phyloP scores from a whole-genome alignment of 331 rosid species.

The Dryas integrifolia region DNA sequence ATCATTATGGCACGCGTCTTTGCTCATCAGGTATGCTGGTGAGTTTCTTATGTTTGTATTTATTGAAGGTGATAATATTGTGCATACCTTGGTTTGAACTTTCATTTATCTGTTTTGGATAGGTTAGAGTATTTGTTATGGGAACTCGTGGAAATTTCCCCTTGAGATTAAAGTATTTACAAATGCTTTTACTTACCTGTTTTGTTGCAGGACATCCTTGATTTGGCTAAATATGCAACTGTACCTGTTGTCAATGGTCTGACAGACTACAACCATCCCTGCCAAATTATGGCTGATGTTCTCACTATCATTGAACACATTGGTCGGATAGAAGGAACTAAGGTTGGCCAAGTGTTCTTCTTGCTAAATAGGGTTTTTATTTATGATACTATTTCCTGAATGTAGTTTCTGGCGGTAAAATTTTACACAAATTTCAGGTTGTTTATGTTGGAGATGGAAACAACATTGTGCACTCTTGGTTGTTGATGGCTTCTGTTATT shows the following conservation, averaged over 20 bases:
- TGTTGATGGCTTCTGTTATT: slow-evolving; percentile 78
- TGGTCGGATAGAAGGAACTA: slow-evolving; percentile 84
- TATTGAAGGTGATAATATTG: background rate
- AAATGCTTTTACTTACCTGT: background rate
- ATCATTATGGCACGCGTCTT: slow-evolving; percentile 96
- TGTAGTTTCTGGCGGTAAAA: background rate
- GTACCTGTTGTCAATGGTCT: slow-evolving; percentile 94
- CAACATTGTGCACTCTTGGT: slow-evolving; percentile 95
- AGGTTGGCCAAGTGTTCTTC: slow-evolving; percentile 49
- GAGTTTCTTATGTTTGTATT: slow-evolving; percentile 39
- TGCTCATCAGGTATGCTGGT: slow-evolving; percentile 89
- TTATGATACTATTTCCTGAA: slow-evolving; percentile 4
- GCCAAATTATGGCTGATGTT: slow-evolving; percentile 99
- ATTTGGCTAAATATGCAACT: slow-evolving; percentile 71
- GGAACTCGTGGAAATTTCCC: background rate
- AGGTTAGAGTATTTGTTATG: background rate
- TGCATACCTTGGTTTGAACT: background rate
- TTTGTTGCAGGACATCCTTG: slow-evolving; percentile 79
- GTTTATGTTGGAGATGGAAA: slow-evolving; percentile 98
- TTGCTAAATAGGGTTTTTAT: slow-evolving; percentile 16
- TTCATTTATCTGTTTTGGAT: background rate
- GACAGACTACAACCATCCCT: slow-evolving; percentile 96
- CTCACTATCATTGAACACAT: slow-evolving; percentile 83
- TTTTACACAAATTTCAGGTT: slow-evolving; percentile 47
- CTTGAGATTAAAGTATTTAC: background rate